Evolutionary conservation across 2,329 filamentous ascomycete genomes (phyloP).

Genomic region (Xylariaceae sp.): DNA sequence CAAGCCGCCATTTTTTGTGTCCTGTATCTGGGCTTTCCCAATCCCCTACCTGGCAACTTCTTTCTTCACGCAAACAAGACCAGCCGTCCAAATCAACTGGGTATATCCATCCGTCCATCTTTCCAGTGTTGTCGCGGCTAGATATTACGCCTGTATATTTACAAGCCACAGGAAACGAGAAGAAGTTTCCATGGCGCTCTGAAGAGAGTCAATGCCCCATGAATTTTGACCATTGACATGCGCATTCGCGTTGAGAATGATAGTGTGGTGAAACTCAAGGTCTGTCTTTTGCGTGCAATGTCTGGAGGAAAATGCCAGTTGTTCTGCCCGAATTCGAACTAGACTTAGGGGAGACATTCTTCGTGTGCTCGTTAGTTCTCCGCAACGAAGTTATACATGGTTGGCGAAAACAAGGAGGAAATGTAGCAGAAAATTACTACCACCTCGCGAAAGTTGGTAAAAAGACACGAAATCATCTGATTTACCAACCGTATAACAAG

Average conservation of each 20-base stretch:
- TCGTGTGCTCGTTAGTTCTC: neutral
- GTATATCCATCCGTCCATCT: constrained; percentile 7
- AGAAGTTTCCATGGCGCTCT: neutral
- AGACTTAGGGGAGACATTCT: neutral
- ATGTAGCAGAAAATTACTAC: neutral
- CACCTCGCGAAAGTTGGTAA: neutral
- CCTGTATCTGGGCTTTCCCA: constrained; percentile 1
- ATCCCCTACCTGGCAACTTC: constrained; percentile 9
- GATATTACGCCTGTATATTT: neutral
- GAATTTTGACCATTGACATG: neutral
- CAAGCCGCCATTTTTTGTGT: neutral
- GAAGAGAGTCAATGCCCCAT: neutral
- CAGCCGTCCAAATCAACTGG: constrained; percentile 7
- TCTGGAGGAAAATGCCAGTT: no score
- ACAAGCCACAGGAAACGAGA: neutral
- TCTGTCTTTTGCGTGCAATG: no score
- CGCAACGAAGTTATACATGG: neutral
- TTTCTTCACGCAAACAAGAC: neutral
- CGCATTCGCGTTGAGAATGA: neutral
- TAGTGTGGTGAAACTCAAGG: no score
- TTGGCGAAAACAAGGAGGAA: neutral
- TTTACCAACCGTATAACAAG: neutral
- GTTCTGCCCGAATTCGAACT: neutral
- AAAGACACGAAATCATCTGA: neutral
- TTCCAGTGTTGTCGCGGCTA: neutral